Conservation (phyloP, 1,139 yeast genomes). For the Arxiozyma telluris region DNA sequence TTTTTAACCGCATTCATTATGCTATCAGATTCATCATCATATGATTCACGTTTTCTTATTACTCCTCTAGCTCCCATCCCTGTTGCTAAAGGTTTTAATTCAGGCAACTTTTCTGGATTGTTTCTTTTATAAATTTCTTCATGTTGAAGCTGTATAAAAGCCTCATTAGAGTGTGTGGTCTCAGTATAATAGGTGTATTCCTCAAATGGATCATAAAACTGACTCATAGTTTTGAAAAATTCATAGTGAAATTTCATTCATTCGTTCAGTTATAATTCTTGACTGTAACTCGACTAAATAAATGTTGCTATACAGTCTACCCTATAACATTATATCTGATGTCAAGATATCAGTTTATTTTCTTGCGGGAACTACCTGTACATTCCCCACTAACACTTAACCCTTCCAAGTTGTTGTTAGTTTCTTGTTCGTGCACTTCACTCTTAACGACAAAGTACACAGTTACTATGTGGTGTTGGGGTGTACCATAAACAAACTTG, state of each 20-base stretch:
- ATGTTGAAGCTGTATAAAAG: conserved; percentile 2
- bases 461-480: too few species aligned
- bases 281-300: background rate
- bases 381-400: too few species aligned
- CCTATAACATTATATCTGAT: too few species aligned
- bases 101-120: conserved; percentile 7
- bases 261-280: background rate
- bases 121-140: conserved; percentile 10
- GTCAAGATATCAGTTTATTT: too few species aligned
- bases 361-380: too few species aligned
- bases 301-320: too few species aligned
- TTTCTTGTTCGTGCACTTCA: too few species aligned
- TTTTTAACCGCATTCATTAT: background rate
- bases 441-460: too few species aligned
- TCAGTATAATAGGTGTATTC: background rate
- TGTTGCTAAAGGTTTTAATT: conserved; percentile 6
- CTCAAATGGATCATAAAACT: conserved; percentile 2
- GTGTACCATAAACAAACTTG: background rate
- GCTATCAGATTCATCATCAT: background rate
- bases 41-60: conserved; percentile 2
- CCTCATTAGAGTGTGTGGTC: background rate
- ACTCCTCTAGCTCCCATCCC: background rate
- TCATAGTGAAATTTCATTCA: too few species aligned
- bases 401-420: too few species aligned
- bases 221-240: background rate